Conservation (phyloP, 169 alveolate genomes). For the Plasmodium coatneyi region DNA sequence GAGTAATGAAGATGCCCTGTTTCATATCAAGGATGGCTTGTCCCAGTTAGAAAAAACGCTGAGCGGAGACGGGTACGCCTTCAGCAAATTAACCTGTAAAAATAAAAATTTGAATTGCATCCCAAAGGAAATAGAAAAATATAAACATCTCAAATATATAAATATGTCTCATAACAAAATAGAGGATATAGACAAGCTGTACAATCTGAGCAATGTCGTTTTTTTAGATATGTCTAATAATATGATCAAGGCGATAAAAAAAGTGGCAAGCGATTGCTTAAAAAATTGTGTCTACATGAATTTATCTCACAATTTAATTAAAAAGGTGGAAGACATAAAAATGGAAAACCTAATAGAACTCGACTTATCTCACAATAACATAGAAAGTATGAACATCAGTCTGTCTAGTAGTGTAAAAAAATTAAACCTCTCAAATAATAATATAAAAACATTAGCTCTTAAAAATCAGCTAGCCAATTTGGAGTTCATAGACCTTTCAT, state of each 20-base stretch:
- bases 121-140: conserved; percentile 33
- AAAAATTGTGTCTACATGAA: conserved; percentile 50
- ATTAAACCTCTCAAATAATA: conserved; percentile 40
- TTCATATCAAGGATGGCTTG: conserved; percentile 29
- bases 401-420: conserved; percentile 15
- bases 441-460: conserved; percentile 29
- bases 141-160: conserved; percentile 49
- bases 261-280: not conserved
- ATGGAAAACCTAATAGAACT: conserved; percentile 19
- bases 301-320: conserved; percentile 39
- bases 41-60: conserved; percentile 36
- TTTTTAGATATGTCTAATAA: conserved; percentile 56
- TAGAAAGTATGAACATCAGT: conserved; percentile 8
- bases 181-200: conserved; percentile 12
- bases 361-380: conserved; percentile 35
- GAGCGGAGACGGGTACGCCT: conserved; percentile 62
- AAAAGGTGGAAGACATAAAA: conserved; percentile 24
- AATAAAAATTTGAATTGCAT: conserved; percentile 17
- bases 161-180: conserved; percentile 63
- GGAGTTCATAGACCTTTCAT: conserved; percentile 42
- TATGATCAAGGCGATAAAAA: conserved; percentile 8
- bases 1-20: not conserved
- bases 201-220: not conserved
- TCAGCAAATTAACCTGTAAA: conserved; percentile 34
- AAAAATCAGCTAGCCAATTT: conserved; percentile 33